Percentiles rank a stretch among this genome's conserved stretches.
Conservation (phyloP, 208 protist genomes). For the Trichomonas tenax region DNA sequence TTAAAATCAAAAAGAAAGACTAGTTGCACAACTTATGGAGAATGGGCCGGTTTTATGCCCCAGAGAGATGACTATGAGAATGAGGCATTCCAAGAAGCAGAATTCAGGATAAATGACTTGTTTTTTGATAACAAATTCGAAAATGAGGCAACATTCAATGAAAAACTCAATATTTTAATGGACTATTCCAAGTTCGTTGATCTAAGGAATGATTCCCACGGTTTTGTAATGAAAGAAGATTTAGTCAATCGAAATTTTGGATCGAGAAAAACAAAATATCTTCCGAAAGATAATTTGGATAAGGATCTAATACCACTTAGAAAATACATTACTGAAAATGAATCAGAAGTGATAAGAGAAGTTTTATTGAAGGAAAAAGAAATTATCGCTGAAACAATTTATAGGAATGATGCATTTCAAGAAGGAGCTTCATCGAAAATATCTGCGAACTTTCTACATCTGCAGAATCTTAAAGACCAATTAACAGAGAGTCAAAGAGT, state of each 20-base stretch:
- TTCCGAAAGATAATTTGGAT: not conserved
- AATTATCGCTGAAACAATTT: not conserved
- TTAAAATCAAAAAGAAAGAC: not conserved
- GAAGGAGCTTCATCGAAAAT: not conserved
- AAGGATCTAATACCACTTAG: not conserved
- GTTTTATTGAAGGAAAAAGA: not conserved
- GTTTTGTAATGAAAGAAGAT: not conserved
- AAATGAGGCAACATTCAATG: not conserved
- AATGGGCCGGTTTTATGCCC: not conserved
- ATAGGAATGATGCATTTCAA: not conserved
- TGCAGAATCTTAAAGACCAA: not conserved
- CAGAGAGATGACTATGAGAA: not conserved
- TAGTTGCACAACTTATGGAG: not conserved
- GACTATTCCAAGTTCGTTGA: not conserved
- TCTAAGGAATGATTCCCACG: not conserved
- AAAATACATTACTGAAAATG: not conserved
- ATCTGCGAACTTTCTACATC: not conserved
- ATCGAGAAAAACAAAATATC: not conserved
- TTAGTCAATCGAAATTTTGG: not conserved
- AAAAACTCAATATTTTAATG: not conserved
- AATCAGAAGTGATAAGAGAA: not conserved
- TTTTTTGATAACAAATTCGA: not conserved
- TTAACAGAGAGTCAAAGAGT: too few species aligned
- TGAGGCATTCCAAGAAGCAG: not conserved
- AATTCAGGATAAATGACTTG: not conserved